These are phyloP conservation scores for Hypholoma fasciculare DNA, from an alignment of 768 basidiomycete species.

Conservation along the genomic window DNA sequence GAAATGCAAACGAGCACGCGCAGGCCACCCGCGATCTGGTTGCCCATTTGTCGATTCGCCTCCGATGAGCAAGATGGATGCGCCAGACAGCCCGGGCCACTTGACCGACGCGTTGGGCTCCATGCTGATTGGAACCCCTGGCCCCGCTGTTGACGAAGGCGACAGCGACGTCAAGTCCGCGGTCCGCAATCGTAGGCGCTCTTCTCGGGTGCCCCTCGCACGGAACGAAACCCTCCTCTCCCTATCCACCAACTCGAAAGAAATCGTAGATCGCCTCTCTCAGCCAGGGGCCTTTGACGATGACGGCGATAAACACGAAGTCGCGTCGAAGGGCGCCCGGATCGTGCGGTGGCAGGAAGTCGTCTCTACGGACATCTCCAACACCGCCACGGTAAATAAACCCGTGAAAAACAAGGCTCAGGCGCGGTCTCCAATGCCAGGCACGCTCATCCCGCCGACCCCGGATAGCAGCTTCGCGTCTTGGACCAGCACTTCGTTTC, in stretches of 20 bases:
- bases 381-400: constrained; percentile 17
- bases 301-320: constrained; percentile 25
- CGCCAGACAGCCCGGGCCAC: constrained; percentile 11
- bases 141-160: constrained; percentile 20
- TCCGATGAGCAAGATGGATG: constrained; percentile 10
- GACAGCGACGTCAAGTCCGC: constrained; percentile 34
- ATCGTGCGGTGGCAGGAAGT: constrained; percentile 38
- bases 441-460: constrained; percentile 53
- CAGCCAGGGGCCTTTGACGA: constrained; percentile 43
- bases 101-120: constrained; percentile 47
- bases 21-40: constrained; percentile 63
- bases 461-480: constrained; percentile 38
- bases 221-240: constrained; percentile 49
- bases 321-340: constrained; percentile 19
- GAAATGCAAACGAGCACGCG: constrained; percentile 53
- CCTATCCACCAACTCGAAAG: constrained; percentile 45
- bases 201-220: constrained; percentile 23
- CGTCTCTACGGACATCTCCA: constrained; percentile 11
- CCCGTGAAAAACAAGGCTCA: constrained; percentile 22
- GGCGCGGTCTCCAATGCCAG: constrained; percentile 51
- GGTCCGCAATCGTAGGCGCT: constrained; percentile 33
- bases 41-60: constrained; percentile 48
- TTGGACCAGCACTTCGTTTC: constrained; percentile 9
- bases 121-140: constrained; percentile 36
- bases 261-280: constrained; percentile 45